phyloP scores from a whole-genome alignment of 352 stramenopile genomes.

The Phytophthora capsici region DNA sequence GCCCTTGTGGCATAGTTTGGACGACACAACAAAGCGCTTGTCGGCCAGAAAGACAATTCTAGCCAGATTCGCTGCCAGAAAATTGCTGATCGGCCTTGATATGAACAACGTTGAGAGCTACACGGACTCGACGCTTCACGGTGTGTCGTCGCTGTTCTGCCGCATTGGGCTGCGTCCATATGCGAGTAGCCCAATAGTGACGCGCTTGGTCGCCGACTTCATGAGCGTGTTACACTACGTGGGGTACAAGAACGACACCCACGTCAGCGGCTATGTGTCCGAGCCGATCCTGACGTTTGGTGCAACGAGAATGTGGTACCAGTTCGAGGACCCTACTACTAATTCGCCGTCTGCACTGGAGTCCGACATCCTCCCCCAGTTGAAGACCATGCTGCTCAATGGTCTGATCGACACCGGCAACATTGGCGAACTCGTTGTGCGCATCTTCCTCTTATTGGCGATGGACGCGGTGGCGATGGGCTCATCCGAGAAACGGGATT shows the following conservation, averaged over 20 bases:
- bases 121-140: slow-evolving; percentile 12
- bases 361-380: slow-evolving; percentile 1
- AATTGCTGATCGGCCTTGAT: slow-evolving; percentile 9
- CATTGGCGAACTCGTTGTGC: not conserved
- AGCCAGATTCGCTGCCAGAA: slow-evolving; percentile 1
- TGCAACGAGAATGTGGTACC: slow-evolving; percentile 35
- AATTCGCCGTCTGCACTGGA: not conserved
- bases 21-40: not conserved
- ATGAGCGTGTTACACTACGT: slow-evolving; percentile 32
- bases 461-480: not conserved
- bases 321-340: not conserved
- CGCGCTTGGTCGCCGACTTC: slow-evolving; percentile 22
- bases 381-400: slow-evolving; percentile 1
- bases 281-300: slow-evolving; percentile 41
- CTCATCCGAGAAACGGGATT: not conserved
- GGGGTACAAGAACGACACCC: slow-evolving; percentile 9
- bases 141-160: slow-evolving; percentile 34
- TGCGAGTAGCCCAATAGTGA: slow-evolving; percentile 13
- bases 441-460: slow-evolving; percentile 1
- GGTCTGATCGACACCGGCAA: slow-evolving; percentile 2
- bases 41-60: not conserved
- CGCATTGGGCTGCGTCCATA: slow-evolving; percentile 26
- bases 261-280: slow-evolving; percentile 26
- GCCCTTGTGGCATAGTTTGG: slow-evolving; percentile 8
- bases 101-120: not conserved